Percentiles rank a stretch among this genome's conserved stretches.
phyloP scores from a whole-genome alignment of 768 basidiomycete genomes.

The Boletales sp. region DNA sequence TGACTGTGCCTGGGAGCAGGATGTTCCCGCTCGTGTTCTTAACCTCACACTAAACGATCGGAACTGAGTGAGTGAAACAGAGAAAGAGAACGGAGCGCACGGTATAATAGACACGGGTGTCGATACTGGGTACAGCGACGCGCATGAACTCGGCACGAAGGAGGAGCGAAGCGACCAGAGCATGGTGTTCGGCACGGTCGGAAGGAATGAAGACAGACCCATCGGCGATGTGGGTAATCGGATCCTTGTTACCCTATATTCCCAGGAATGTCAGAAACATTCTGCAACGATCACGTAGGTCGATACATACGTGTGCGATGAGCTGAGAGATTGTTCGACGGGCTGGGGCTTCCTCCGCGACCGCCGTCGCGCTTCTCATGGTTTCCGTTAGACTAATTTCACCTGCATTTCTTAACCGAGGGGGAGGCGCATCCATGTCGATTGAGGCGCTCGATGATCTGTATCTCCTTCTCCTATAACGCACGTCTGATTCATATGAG shows the following conservation, averaged over 20 bases:
- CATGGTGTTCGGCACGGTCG: slow-evolving; percentile 8
- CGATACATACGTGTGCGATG: slow-evolving; percentile 8
- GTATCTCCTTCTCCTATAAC: no score
- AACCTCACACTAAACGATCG: slow-evolving; percentile 17
- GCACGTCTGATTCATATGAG: no score
- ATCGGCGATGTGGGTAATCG: slow-evolving; percentile 16
- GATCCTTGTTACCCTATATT: slow-evolving; percentile 12
- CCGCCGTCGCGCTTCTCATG: no score
- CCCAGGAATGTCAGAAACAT: no score
- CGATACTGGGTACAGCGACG: neutral
- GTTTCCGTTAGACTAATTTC: no score
- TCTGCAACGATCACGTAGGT: no score
- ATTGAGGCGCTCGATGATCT: no score
- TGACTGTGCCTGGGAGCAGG: slow-evolving; percentile 26
- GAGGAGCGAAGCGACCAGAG: slow-evolving; percentile 22
- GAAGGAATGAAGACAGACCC: slow-evolving; percentile 16
- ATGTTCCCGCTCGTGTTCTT: slow-evolving; percentile 24
- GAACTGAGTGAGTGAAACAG: neutral
- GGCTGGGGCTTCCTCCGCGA: neutral
- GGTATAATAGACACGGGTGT: slow-evolving; percentile 19
- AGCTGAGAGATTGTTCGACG: slow-evolving; percentile 8
- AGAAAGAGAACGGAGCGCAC: neutral
- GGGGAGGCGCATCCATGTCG: no score
- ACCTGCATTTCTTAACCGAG: no score
- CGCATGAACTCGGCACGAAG: no score